These are phyloP conservation scores for Rhexocercosporidium sp. DNA, from an alignment of 2,329 filamentous ascomycete species.

Conservation along the genomic window DNA sequence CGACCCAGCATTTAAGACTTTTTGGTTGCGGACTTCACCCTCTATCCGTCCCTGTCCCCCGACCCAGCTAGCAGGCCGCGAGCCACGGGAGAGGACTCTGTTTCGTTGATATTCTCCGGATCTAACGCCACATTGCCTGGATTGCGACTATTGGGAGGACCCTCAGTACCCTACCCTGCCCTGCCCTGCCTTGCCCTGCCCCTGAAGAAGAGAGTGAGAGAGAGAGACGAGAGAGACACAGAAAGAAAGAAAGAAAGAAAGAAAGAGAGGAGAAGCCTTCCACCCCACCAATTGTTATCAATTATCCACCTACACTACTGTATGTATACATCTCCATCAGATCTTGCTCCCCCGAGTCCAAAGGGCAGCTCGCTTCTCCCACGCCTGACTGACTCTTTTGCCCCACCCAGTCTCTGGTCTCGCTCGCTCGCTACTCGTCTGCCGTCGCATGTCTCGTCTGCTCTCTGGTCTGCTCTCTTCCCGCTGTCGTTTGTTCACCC, in stretches of 20 bases:
- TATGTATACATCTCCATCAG: too few species aligned
- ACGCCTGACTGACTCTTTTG: neutral
- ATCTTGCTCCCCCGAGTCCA: neutral
- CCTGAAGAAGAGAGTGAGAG: too few species aligned
- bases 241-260: too few species aligned
- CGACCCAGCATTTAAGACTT: neutral
- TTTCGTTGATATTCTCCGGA: conserved; percentile 9
- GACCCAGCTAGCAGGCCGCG: neutral
- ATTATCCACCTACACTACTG: neutral
- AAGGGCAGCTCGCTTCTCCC: neutral
- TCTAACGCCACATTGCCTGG: conserved; percentile 1
- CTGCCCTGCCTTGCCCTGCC: too few species aligned
- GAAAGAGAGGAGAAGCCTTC: too few species aligned
- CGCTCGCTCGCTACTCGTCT: neutral
- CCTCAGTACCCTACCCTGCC: too few species aligned
- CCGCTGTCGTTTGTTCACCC: neutral
- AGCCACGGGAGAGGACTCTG: neutral
- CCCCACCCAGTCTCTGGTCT: neutral
- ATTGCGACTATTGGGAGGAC: neutral
- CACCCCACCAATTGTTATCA: neutral
- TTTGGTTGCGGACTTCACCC: neutral
- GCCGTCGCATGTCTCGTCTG: neutral
- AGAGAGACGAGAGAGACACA: too few species aligned
- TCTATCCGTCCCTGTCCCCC: neutral
- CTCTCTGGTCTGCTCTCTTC: neutral